A percentile compares a stretch with the other conserved stretches of the same genome.
Conservation (phyloP, 768 basidiomycete species). For the Phlegmacium glaucopus region DNA sequence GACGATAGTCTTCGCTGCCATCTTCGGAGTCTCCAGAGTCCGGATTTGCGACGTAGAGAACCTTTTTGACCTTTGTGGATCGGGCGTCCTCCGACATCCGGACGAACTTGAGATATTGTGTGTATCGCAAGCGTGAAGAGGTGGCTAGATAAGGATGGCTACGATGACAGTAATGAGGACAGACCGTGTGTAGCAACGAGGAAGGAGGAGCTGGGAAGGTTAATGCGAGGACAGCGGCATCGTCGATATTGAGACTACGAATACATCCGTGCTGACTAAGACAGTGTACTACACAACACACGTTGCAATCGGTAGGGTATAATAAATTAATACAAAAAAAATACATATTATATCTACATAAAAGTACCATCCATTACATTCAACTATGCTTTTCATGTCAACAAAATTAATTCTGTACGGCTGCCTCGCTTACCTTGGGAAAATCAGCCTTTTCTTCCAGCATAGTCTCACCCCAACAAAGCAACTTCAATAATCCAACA, state of each 20-base stretch:
- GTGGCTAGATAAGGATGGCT: conserved; percentile 2
- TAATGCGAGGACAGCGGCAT: conserved; percentile 16
- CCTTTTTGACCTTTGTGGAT: conserved; percentile 34
- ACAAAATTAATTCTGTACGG: conserved; percentile 3
- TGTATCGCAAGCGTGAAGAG: background rate
- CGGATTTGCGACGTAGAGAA: conserved; percentile 62
- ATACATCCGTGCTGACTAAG: conserved; percentile 28
- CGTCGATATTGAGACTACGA: conserved; percentile 14
- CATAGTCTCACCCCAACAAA: conserved; percentile 86
- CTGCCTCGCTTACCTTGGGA: conserved; percentile 54
- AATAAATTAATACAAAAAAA: background rate
- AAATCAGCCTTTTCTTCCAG: conserved; percentile 77
- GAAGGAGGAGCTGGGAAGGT: conserved; percentile 8
- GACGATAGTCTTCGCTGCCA: conserved; percentile 24
- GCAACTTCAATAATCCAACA: conserved; percentile 73
- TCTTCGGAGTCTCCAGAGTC: conserved; percentile 43
- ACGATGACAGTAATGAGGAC: background rate
- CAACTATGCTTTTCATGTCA: conserved; percentile 19
- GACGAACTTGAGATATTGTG: background rate
- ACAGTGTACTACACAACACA: conserved; percentile 10
- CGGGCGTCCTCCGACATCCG: conserved; percentile 63
- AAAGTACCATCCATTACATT: conserved; percentile 28
- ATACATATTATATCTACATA: conserved; percentile 13
- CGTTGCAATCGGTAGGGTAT: no score
- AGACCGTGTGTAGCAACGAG: background rate